Base-by-base conservation (phyloP, 129 eudicot species). In the Chrysanthemum makinoi region DNA sequence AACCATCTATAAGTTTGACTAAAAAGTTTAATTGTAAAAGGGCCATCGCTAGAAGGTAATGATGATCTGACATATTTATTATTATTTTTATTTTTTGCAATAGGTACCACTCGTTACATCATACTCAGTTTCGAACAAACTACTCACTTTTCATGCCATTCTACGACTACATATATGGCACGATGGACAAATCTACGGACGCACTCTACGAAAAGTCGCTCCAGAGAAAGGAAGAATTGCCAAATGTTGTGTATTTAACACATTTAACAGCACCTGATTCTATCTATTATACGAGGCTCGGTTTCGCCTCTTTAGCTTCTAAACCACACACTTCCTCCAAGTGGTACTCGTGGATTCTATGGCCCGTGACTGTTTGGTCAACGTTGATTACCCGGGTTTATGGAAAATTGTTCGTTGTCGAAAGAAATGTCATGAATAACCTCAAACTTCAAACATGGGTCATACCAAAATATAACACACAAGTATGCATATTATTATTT, bases 111-210 rank as follows among this genome's bases (percentile, higher is more conserved):
- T 87, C 95, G 5, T 59, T 90, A 57, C 96, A 90, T 72, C 96
- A 90, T 68, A 90, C 96, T 49, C 91, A 90, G 53, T 90, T 87
- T 43, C 83, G 95, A 50, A 87, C 95, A 22, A 90, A 90, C 63
- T 90, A 87, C 60, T 85, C 91, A 0, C 81, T 90, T 28, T 90
- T 90, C 85, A 83, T 90, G 96, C 95, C 96, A 4, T 72, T 90
- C 16, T 90, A 90, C 12, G 97, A 90, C 68, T 90, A 83, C 73
- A 55, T 90, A 1, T 84, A 87, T 35, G 87, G 83, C 8, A 90
- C 97, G 0, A 62, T 75, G 77, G 95, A 90, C 82, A 58, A 71
- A 65, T 80, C 91, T 26, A 68, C 89, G 0, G 91, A 87, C 66
- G 15, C 53, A 10, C 35, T 90, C 47, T 64, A 90, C 5, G 83